Conservation (phyloP, 116 monocot species). For the Zostera marina region DNA sequence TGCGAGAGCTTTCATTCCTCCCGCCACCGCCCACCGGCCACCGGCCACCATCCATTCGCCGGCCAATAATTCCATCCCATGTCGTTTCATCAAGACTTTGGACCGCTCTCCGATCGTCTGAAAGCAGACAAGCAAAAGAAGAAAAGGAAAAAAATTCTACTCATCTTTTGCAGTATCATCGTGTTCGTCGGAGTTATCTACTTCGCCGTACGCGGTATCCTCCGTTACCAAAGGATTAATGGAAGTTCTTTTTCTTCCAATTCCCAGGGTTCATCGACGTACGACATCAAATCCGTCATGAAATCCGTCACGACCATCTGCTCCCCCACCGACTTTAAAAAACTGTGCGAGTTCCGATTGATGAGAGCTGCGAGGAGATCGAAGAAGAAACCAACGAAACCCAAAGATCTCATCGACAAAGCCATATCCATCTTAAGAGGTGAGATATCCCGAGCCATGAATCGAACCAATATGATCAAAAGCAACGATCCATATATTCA, state of each 20-base stretch:
- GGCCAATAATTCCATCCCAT: too few relatives aligned
- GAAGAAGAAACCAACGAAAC: neutral
- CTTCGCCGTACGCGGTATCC: constrained; percentile 7
- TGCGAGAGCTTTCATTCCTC: too few relatives aligned
- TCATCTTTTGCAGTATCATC: constrained; percentile 15
- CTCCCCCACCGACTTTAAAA: constrained; percentile 40
- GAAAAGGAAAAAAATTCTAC: constrained; percentile 24
- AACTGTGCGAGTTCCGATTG: constrained; percentile 38
- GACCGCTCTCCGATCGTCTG: constrained; percentile 29
- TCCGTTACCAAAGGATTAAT: neutral
- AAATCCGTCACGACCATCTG: constrained; percentile 20
- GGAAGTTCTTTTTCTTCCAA: neutral
- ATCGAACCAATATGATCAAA: constrained; percentile 12
- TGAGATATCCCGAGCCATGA: constrained; percentile 30
- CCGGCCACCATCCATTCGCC: too few relatives aligned
- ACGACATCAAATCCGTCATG: neutral
- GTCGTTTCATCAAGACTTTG: constrained; percentile 24
- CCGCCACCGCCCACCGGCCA: too few relatives aligned
- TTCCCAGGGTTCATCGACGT: neutral
- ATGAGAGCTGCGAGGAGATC: constrained; percentile 15
- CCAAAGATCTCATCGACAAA: constrained; percentile 42
- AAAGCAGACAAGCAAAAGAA: constrained; percentile 20
- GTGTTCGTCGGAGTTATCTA: constrained; percentile 12
- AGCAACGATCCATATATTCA: constrained; percentile 30
- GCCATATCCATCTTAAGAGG: constrained; percentile 27